These are phyloP conservation scores for Nicotiana benthamiana DNA, from an alignment of 257 asterid species.

Conservation along the genomic window DNA sequence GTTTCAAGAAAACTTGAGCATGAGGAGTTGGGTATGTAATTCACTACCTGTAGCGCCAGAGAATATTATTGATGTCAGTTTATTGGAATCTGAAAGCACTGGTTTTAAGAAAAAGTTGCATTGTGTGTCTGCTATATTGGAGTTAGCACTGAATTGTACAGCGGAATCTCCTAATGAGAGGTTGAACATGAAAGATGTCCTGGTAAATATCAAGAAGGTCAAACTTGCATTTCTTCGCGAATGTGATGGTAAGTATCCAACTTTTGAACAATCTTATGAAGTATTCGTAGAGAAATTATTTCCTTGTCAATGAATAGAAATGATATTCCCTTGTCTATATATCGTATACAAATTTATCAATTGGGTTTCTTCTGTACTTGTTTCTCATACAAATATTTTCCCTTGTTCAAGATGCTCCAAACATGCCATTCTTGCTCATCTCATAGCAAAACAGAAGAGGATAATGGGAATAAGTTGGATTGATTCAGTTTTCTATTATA, in stretches of 20 bases:
- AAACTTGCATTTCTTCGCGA: conserved; percentile 8
- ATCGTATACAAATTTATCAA: too few species aligned
- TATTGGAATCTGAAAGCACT: not conserved
- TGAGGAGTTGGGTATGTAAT: conserved; percentile 14
- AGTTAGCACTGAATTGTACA: conserved; percentile 21
- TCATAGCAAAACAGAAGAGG: too few species aligned
- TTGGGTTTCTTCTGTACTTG: too few species aligned
- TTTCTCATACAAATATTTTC: too few species aligned
- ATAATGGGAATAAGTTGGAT: too few species aligned
- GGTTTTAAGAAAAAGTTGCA: not conserved
- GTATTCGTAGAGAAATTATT: too few species aligned
- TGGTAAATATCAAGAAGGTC: conserved; percentile 16
- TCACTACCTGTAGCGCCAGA: not conserved
- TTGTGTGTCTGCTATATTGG: conserved; percentile 8
- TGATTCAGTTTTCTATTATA: too few species aligned
- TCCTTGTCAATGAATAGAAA: too few species aligned
- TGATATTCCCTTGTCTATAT: too few species aligned
- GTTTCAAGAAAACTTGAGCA: not conserved
- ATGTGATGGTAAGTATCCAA: not conserved
- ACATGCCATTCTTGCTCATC: too few species aligned
- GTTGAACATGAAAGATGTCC: conserved; percentile 13
- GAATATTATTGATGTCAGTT: conserved; percentile 9
- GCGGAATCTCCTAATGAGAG: conserved; percentile 15
- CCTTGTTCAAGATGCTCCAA: too few species aligned
- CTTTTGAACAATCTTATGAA: too few species aligned